Base-by-base conservation (phyloP, 2,329 filamentous ascomycete species). In the Calonectria crousiana region DNA sequence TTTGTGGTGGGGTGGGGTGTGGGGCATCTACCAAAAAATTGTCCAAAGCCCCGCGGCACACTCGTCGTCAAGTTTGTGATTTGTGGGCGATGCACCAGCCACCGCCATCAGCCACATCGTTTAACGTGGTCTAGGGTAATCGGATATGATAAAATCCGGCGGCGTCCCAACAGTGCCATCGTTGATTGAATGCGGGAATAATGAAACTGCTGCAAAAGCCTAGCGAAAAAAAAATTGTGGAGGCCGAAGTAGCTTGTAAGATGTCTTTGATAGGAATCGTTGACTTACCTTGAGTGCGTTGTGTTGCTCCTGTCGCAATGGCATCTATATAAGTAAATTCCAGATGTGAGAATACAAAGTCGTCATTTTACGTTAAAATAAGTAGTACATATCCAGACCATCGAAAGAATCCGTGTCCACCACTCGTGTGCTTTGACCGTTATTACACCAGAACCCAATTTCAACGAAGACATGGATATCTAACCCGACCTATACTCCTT, bases 1-100 rank as follows among this genome's bases (percentile, higher is more conserved):
- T 83, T 86, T 86, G 84, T 86, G 84, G 84, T 86, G 84, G 84
- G 84, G 84, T 84, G 84, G 79, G 78, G 79, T 81, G 76, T 76
- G 79, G 79, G 75, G 75, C 78, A 71, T 74, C 65, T 36, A 58
- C 67, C 74, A 75, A 78, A 80, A 81, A 83, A 82, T 79, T 78
- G 75, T 77, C 75, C 74, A 51, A 79, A 81, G 79, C 81, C 81
- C 82, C 82, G 81, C 82, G 77, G 26, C 62, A 60, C 67, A 49
- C 58, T 58, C 36, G 53, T 41, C 56, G 44, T 58, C 30, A 23
- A 41, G 58, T 64, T 70, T 70, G 64, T 58, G 67, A 71, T 69
- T 75, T 80, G 77, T 78, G 75, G 75, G 79, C 77, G 51, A 44
- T 32, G 56, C 41, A 66, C 76, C 70, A 77, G 78, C 77, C 78